phyloP scores from a whole-genome alignment of 2,329 filamentous ascomycete species.

The Claviceps monticola region DNA sequence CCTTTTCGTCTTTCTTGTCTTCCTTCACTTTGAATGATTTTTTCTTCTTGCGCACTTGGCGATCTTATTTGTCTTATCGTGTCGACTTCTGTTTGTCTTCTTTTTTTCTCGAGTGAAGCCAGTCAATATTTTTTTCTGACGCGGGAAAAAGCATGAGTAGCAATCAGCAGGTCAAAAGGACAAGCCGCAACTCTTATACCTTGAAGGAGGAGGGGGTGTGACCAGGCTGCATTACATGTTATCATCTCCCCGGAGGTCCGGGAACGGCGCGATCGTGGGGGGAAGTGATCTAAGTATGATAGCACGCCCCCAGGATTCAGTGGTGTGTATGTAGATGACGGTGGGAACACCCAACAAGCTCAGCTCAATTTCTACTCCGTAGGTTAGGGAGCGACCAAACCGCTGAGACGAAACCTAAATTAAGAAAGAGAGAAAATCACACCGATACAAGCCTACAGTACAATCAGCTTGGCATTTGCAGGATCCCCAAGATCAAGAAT shows the following conservation, averaged over 20 bases:
- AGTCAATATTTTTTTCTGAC: background rate
- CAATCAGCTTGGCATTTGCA: no score
- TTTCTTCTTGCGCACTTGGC: no score
- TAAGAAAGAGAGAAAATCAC: no score
- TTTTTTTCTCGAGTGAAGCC: background rate
- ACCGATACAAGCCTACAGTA: no score
- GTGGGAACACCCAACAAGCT: background rate
- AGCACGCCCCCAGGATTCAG: background rate
- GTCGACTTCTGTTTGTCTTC: no score
- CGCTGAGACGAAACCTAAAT: no score
- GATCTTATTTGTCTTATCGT: no score
- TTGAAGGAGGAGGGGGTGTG: background rate
- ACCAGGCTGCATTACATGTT: background rate
- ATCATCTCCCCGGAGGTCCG: constrained; percentile 3
- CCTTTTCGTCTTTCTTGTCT: background rate
- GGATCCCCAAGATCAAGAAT: no score
- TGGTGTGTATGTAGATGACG: background rate
- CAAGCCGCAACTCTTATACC: background rate
- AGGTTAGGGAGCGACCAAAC: no score
- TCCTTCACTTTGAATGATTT: background rate
- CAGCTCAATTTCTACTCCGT: no score
- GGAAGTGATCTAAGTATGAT: background rate
- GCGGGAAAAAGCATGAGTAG: background rate
- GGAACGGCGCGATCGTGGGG: constrained; percentile 5
- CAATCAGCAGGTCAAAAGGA: background rate